Conservation (phyloP, 2,329 filamentous ascomycete genomes). For the Neopestalotiopsis clavispora region DNA sequence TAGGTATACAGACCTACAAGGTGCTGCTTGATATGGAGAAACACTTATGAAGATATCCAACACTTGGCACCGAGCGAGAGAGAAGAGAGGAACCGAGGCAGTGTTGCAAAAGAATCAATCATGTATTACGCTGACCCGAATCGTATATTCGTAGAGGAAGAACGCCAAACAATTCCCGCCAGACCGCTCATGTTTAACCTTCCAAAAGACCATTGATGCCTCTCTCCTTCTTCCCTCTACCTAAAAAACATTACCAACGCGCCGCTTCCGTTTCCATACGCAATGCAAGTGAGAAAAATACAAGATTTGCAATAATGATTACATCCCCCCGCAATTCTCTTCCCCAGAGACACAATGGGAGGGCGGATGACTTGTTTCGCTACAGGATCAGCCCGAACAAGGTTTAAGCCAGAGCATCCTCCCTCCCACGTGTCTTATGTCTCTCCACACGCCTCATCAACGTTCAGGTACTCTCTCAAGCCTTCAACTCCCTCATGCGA, state of each 20-base stretch:
- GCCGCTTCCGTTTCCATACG: neutral
- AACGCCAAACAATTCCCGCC: too few species aligned
- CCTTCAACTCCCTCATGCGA: conserved; percentile 65
- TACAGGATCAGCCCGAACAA: neutral
- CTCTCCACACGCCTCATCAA: conserved; percentile 11
- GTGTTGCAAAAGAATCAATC: neutral
- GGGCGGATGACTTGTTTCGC: too few species aligned
- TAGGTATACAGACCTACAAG: too few species aligned
- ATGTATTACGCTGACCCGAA: neutral
- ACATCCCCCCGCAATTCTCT: neutral
- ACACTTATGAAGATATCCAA: neutral
- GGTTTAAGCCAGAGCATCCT: conserved; percentile 3
- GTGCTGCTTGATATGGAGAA: too few species aligned
- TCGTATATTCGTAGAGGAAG: neutral
- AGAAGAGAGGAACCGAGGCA: neutral
- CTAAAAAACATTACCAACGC: neutral
- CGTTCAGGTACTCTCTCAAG: conserved; percentile 25
- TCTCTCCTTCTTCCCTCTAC: too few species aligned
- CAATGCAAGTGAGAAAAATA: neutral
- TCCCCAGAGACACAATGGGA: neutral
- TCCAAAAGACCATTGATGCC: too few species aligned
- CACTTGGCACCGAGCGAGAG: neutral
- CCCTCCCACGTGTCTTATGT: neutral
- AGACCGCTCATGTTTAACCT: too few species aligned
- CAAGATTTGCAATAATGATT: neutral